Conservation (phyloP, 352 stramenopile species). For the Globisporangium splendens region DNA sequence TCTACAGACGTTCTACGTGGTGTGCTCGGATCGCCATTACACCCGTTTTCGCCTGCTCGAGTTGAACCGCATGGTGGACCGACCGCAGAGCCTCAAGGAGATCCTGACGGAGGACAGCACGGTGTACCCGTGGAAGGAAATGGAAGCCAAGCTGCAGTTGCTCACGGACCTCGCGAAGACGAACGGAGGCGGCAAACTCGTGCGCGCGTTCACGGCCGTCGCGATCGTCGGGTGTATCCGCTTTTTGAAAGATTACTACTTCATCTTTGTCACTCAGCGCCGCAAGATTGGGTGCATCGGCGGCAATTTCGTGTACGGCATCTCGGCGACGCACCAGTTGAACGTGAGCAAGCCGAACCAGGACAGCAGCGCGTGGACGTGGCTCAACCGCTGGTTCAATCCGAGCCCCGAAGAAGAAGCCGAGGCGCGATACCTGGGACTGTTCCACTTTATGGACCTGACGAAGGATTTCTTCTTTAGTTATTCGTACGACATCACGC, state of each 20-base stretch:
- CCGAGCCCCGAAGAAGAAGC: conserved; percentile 79
- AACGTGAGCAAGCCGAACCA: conserved; percentile 64
- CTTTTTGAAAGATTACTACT: conserved; percentile 98
- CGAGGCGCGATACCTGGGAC: conserved; percentile 89
- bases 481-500: conserved; percentile 98
- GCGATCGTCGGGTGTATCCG: conserved; percentile 97
- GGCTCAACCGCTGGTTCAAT: conserved; percentile 83
- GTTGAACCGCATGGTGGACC: conserved; percentile 65
- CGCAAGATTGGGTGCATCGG: conserved; percentile 96
- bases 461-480: conserved; percentile 99
- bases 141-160: conserved; percentile 71
- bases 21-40: conserved; percentile 86
- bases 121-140: conserved; percentile 75
- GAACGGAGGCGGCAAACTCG: conserved; percentile 34
- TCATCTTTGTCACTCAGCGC: conserved; percentile 96
- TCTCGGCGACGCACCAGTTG: conserved; percentile 92
- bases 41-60: conserved; percentile 72
- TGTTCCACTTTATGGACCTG: conserved; percentile 99
- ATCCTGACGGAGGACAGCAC: conserved; percentile 65
- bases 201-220: conserved; percentile 88
- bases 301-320: conserved; percentile 97
- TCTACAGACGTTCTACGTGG: conserved; percentile 59
- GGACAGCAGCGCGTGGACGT: conserved; percentile 55
- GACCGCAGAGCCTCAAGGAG: conserved; percentile 42
- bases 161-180: conserved; percentile 48